Evolutionary conservation across 805 yeast genomes (phyloP).

Genomic region (Blastobotrys mokoenaii): DNA sequence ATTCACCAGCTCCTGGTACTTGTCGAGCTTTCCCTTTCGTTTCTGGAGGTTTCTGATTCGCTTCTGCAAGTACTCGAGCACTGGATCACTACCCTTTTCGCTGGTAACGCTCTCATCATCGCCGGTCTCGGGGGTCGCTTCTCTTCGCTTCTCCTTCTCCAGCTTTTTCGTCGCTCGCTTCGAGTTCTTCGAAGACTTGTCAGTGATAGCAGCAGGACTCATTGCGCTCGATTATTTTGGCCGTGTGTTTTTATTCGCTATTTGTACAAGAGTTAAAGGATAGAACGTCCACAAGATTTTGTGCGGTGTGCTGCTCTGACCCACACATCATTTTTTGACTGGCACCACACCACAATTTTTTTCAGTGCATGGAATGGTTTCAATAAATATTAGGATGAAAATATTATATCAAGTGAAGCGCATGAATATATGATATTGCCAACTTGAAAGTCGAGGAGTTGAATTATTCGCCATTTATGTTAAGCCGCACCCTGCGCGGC

Average conservation of each 20-base stretch:
- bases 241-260: not conserved
- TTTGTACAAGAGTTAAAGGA: not conserved
- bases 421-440: too few relatives aligned
- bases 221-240: not conserved
- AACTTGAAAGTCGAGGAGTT: too few relatives aligned
- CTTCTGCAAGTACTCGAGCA: constrained; percentile 19
- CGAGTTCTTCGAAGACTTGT: not conserved
- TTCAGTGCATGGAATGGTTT: too few relatives aligned
- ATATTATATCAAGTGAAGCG: too few relatives aligned
- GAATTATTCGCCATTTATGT: too few relatives aligned
- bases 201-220: too few relatives aligned
- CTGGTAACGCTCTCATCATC: not conserved
- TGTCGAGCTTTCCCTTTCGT: constrained; percentile 29
- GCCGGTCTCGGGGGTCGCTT: not conserved
- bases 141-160: constrained; percentile 6
- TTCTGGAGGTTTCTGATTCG: constrained; percentile 31
- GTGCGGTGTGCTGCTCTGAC: too few relatives aligned
- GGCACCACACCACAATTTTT: too few relatives aligned
- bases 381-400: too few relatives aligned
- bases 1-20: constrained; percentile 26
- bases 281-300: too few relatives aligned
- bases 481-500: too few relatives aligned
- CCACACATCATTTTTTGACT: too few relatives aligned
- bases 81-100: constrained; percentile 1
- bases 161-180: constrained; percentile 12